Evolutionary conservation across 2,329 filamentous ascomycete species (phyloP).

Genomic region (Phoma sp.): DNA sequence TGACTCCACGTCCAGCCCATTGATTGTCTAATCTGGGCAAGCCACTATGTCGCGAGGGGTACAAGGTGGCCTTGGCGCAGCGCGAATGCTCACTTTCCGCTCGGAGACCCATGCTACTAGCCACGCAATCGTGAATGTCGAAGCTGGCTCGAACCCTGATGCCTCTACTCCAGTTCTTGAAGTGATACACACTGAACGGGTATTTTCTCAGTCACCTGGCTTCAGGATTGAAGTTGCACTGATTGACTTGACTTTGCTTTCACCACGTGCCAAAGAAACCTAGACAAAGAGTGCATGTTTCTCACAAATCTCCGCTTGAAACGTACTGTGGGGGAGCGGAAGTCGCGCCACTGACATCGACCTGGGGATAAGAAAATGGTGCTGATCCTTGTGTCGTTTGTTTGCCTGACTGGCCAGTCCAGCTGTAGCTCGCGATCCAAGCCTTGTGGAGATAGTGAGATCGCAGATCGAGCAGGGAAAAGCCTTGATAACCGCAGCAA

Average conservation of each 20-base stretch:
- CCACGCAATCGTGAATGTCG: not conserved
- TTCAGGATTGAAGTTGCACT: not conserved
- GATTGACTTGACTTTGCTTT: not conserved
- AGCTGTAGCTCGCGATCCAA: not conserved
- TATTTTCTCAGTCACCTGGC: not conserved
- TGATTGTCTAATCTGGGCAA: slow-evolving; percentile 1
- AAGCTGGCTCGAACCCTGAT: not conserved
- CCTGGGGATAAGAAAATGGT: not conserved
- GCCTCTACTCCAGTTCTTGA: no score
- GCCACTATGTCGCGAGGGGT: not conserved
- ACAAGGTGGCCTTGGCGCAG: not conserved
- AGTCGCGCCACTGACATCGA: slow-evolving; percentile 3
- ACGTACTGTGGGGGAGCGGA: not conserved
- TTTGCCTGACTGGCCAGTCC: not conserved
- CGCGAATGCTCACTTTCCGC: not conserved
- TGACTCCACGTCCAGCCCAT: not conserved
- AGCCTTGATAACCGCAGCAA: not conserved
- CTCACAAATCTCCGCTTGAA: not conserved
- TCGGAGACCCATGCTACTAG: not conserved
- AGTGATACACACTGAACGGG: no score
- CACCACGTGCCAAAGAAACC: not conserved
- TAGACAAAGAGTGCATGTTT: not conserved
- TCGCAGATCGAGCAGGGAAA: not conserved
- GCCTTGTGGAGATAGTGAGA: not conserved
- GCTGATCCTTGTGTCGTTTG: not conserved